phyloP scores from a whole-genome alignment of 352 stramenopile species.

The Globisporangium radiosum region DNA sequence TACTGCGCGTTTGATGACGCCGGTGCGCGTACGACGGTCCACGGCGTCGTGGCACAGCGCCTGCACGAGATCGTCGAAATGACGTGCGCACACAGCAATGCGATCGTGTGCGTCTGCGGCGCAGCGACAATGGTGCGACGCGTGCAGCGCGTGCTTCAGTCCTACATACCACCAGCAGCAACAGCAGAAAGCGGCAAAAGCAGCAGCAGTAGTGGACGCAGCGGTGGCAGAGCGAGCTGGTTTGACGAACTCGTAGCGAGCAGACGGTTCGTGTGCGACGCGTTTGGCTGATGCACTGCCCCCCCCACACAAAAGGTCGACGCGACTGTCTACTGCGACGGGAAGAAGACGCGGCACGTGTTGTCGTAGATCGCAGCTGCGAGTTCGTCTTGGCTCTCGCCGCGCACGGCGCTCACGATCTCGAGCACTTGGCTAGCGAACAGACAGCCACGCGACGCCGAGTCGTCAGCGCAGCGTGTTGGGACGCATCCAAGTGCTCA shows the following conservation, averaged over 20 bases:
- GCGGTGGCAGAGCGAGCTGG: slow-evolving; percentile 1
- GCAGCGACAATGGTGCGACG: slow-evolving; percentile 3
- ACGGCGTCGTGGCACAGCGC: slow-evolving; percentile 17
- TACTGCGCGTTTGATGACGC: slow-evolving; percentile 16
- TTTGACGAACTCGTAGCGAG: slow-evolving; percentile 6
- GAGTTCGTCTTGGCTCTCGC: slow-evolving; percentile 39
- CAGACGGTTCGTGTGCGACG: slow-evolving; percentile 5
- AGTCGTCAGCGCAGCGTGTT: too few relatives aligned
- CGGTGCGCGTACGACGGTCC: slow-evolving; percentile 6
- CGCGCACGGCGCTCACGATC: slow-evolving; percentile 62
- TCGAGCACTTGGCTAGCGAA: slow-evolving; percentile 72
- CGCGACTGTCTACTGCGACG: neutral
- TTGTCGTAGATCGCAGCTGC: slow-evolving; percentile 47
- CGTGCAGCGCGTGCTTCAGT: slow-evolving; percentile 6
- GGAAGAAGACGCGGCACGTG: slow-evolving; percentile 66
- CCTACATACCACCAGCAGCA: neutral
- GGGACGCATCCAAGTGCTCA: too few relatives aligned
- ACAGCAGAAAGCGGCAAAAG: neutral
- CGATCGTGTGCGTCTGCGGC: slow-evolving; percentile 11
- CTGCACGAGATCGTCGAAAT: slow-evolving; percentile 9
- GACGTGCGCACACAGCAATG: neutral
- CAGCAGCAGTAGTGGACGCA: neutral
- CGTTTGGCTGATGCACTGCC: neutral
- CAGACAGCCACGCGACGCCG: neutral
- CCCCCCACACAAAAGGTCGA: too few relatives aligned